A percentile compares a stretch with the other conserved stretches of the same genome.
Conservation (phyloP, 176 grass and related monocot species). For the Oropetium thomaeum region DNA sequence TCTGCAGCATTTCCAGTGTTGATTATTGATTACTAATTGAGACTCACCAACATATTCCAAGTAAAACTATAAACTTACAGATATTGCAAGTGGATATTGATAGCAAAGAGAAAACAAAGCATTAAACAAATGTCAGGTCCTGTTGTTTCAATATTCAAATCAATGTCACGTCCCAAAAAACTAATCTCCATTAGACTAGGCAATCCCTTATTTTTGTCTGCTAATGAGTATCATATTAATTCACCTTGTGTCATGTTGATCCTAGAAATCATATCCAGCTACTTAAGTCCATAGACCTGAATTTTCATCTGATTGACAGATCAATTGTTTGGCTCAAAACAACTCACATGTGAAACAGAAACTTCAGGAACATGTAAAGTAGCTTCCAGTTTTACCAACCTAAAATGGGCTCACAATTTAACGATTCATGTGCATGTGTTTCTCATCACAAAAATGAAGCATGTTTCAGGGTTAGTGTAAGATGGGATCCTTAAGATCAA, state of each 20-base stretch:
- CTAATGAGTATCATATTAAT: background rate
- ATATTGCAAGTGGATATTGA: background rate
- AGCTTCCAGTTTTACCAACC: background rate
- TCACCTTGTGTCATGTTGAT: background rate
- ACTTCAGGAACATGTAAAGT: background rate
- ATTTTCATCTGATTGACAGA: background rate
- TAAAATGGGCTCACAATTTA: background rate
- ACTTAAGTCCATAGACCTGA: background rate
- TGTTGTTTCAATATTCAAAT: too few species aligned
- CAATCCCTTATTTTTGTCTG: background rate
- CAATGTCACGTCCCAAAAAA: background rate
- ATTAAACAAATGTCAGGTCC: background rate
- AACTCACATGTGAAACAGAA: background rate
- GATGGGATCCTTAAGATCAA: background rate
- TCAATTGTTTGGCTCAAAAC: background rate
- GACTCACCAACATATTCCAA: background rate
- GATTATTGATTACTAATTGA: background rate
- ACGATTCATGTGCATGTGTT: background rate
- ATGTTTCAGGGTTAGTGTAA: background rate
- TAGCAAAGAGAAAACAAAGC: too few species aligned
- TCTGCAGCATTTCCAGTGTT: background rate
- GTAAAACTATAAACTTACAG: background rate
- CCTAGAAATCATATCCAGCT: background rate
- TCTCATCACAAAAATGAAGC: background rate
- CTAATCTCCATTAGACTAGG: background rate